Base-by-base conservation (phyloP, 2,329 filamentous ascomycete genomes). In the Pestalotiopsis sp. region DNA sequence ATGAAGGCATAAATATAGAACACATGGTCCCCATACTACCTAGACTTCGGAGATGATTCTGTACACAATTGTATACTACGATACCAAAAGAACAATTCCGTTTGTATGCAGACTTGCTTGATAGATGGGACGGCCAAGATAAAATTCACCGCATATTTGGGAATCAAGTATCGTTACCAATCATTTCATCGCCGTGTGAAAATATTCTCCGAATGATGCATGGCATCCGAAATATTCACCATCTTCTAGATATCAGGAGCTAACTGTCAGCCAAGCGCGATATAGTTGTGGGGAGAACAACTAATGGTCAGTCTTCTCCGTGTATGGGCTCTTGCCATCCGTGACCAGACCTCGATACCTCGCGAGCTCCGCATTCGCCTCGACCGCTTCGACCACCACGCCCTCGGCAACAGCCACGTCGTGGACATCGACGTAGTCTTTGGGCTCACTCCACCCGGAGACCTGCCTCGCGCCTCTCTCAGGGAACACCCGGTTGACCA, bases 371-470 rank as follows among this genome's bases (percentile, higher is more conserved):
- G 11, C 14, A 4, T 62, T 35, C 22, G 22, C 17, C 35, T 62
- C 59, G 7, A 62, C 22, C 3, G 59, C 59, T 13, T 62, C 59
- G 38, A 62, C 35, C 6, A 62, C 35, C n/a, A 62, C 22, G 1
- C 30, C 35, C 14, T 13, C 13, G 3, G 56, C 11, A 7, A 13
- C 30, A 17, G 58, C 7, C 39, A 20, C 20, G 17, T 71, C 76
- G 68, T 73, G 73, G 2, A 70, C 69, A 22, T 74, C 69, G 17
- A 79, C 69, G 71, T 79, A 80, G 67, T 81, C 77, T 66, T 73
- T 73, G 1, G 77, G 76, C 69, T 80, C 79, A n/a, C 67, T 72
- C 79, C 78, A 80, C 38, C 72, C 67, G 3, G 68, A 67, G 20
- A 72, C 68, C 11, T n/a, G 22, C 52, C 55, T 71, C 4, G 6